phyloP scores from a whole-genome alignment of 495 filamentous ascomycete genomes.

The Penicillium robsamsonii region DNA sequence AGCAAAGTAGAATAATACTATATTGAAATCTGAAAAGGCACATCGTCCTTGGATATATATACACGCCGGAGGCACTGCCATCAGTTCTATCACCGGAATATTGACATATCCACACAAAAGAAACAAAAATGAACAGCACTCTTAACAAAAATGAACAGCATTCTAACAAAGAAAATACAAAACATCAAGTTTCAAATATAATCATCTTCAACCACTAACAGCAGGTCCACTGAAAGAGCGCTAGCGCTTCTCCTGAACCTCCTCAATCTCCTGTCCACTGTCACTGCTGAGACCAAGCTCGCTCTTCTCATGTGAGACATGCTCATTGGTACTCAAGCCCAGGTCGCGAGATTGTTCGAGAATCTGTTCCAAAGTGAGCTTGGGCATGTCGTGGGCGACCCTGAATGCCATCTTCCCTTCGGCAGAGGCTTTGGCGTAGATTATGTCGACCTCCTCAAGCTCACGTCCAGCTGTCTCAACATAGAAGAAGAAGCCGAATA shows the following conservation, averaged over 20 bases:
- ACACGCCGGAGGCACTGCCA: neutral
- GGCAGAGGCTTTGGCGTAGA: conserved; percentile 42
- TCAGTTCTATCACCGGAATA: neutral
- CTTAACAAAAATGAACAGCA: neutral
- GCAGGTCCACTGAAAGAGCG: neutral
- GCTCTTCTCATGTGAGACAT: conserved; percentile 26
- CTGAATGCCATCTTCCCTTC: conserved; percentile 36
- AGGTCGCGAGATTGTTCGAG: conserved; percentile 28
- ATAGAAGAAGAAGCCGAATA: conserved; percentile 65
- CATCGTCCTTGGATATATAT: neutral
- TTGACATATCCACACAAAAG: neutral
- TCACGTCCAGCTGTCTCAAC: conserved; percentile 66
- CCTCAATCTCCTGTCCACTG: conserved; percentile 23
- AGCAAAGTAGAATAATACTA: neutral
- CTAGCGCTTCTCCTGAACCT: conserved; percentile 13
- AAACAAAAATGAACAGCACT: too few species aligned
- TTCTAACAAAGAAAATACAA: neutral
- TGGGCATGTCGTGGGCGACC: conserved; percentile 37
- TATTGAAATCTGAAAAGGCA: neutral
- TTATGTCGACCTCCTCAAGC: conserved; percentile 72
- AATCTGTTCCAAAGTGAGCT: conserved; percentile 37
- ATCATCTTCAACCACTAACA: neutral
- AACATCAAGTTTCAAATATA: neutral
- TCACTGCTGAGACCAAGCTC: conserved; percentile 33
- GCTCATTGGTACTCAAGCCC: conserved; percentile 24